Conservation (phyloP, 768 basidiomycete genomes). For the Lenzites betulinus region DNA sequence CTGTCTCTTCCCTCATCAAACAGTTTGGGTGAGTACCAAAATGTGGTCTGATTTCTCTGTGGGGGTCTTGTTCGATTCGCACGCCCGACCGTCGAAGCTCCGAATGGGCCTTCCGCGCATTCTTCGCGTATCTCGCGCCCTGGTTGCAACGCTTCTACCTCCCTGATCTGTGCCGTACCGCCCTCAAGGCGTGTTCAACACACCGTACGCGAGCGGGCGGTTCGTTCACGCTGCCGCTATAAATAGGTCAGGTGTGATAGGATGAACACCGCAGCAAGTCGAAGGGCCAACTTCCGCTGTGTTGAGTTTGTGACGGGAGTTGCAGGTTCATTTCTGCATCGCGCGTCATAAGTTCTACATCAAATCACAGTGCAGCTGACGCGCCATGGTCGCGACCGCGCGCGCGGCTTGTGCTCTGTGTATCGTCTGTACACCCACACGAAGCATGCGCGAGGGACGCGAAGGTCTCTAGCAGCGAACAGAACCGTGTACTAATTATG, state of each 20-base stretch:
- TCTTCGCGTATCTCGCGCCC: not conserved
- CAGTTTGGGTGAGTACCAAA: constrained; percentile 49
- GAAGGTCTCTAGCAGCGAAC: no score
- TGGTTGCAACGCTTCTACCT: not conserved
- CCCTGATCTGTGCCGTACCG: not conserved
- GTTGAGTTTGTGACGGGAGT: not conserved
- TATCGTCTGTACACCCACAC: no score
- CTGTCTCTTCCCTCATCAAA: constrained; percentile 46
- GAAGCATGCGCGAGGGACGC: no score
- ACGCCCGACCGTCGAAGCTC: not conserved
- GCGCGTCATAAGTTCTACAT: not conserved
- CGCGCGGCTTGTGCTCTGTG: no score
- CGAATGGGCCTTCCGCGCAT: not conserved
- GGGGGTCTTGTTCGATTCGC: not conserved
- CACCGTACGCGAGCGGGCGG: no score
- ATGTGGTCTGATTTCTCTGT: not conserved
- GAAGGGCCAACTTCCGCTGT: not conserved
- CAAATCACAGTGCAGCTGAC: no score
- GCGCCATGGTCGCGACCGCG: no score
- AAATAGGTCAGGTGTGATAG: not conserved
- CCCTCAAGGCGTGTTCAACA: not conserved
- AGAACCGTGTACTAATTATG: not conserved
- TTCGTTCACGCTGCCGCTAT: not conserved
- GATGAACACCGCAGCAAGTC: not conserved
- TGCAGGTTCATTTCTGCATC: not conserved